Percentiles rank a stretch among this genome's conserved stretches.
Conservation (phyloP, 805 yeast genomes). For the Candida hungchunana region DNA sequence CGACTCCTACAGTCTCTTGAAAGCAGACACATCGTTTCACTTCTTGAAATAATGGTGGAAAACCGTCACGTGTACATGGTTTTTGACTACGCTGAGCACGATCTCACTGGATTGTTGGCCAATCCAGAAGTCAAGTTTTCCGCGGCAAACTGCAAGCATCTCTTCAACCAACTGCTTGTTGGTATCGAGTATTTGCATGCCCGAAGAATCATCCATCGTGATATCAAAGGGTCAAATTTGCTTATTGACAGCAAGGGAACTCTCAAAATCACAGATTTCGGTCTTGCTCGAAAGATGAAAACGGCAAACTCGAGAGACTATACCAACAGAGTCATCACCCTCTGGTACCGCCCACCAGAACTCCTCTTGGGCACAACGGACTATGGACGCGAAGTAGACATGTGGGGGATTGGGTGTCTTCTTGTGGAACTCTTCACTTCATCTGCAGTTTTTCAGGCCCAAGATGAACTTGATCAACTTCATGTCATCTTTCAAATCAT, state of each 20-base stretch:
- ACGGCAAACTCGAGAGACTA: constrained; percentile 57
- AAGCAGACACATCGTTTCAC: constrained; percentile 76
- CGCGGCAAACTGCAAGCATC: constrained; percentile 60
- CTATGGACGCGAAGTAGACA: constrained; percentile 87
- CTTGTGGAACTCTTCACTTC: constrained; percentile 75
- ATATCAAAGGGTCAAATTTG: constrained; percentile 78
- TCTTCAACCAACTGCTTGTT: constrained; percentile 59
- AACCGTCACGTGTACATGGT: constrained; percentile 73
- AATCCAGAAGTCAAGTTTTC: constrained; percentile 64
- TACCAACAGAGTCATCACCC: constrained; percentile 91
- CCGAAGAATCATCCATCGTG: constrained; percentile 69
- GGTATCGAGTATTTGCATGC: constrained; percentile 70
- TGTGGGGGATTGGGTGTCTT: constrained; percentile 96
- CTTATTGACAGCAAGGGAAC: constrained; percentile 58
- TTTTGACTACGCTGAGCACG: constrained; percentile 91
- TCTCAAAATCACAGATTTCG: constrained; percentile 76
- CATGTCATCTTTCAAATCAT: constrained; percentile 69
- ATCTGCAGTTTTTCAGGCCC: constrained; percentile 79
- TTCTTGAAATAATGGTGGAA: constrained; percentile 88
- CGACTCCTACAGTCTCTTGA: constrained; percentile 76
- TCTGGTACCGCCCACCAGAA: constrained; percentile 98
- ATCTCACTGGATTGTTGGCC: constrained; percentile 79
- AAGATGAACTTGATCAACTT: constrained; percentile 82
- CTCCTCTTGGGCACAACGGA: constrained; percentile 84
- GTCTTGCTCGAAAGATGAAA: constrained; percentile 74